A percentile compares a stretch with the other conserved stretches of the same genome.
These are phyloP conservation scores for Nicotiana otophora DNA, from an alignment of 257 asterid species.

Conservation along the genomic window DNA sequence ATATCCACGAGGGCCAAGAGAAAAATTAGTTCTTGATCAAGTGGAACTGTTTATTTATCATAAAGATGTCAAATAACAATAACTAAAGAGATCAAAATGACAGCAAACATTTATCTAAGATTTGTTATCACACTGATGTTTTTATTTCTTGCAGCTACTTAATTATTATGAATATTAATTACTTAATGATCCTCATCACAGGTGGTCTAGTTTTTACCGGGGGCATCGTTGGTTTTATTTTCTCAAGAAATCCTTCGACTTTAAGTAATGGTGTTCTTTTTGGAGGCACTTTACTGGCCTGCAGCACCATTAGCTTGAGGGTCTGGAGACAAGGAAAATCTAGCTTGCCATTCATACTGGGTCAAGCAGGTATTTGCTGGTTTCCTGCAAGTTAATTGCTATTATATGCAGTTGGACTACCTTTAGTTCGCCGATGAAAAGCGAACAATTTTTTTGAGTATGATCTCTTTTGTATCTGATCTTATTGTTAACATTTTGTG, in stretches of 20 bases:
- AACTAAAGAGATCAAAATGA: not conserved
- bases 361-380: constrained; percentile 75
- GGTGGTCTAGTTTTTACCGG: constrained; percentile 81
- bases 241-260: constrained; percentile 58
- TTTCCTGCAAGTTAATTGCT: constrained; percentile 4
- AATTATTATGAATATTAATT: not conserved
- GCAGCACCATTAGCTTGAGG: constrained; percentile 74
- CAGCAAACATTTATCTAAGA: not conserved
- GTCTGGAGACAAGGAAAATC: constrained; percentile 91
- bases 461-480: not conserved
- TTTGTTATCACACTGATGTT: not conserved
- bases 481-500: not conserved
- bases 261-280: constrained; percentile 57
- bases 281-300: constrained; percentile 84
- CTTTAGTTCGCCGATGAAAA: not conserved
- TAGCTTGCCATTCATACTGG: constrained; percentile 81
- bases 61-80: not conserved
- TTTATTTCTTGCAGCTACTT: not conserved
- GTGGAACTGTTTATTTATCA: not conserved
- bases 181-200: constrained; percentile 21
- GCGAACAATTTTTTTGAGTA: not conserved
- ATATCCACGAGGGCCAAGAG: not conserved
- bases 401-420: not conserved
- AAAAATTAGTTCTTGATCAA: not conserved
- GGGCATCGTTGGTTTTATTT: constrained; percentile 64